Conservation (phyloP, 106 monocot species). For the Allium cepa region DNA sequence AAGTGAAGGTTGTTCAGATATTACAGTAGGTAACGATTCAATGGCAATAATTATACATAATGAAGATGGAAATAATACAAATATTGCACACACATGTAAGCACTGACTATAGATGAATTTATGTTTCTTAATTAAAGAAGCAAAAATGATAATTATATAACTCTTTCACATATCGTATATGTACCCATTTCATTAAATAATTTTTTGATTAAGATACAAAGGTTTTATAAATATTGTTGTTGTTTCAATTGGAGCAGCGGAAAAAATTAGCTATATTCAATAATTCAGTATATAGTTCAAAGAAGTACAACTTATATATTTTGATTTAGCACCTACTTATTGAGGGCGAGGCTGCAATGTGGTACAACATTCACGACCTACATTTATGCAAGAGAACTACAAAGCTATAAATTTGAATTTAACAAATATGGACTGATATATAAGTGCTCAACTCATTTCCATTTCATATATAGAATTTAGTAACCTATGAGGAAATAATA, state of each 20-base stretch:
- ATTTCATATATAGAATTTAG: too few relatives aligned
- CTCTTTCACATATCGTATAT: not conserved
- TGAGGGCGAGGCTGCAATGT: slow-evolving; percentile 34
- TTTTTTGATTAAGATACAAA: too few relatives aligned
- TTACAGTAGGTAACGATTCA: slow-evolving; percentile 48
- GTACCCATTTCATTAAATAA: too few relatives aligned
- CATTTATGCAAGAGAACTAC: slow-evolving; percentile 86
- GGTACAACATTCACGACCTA: slow-evolving; percentile 78
- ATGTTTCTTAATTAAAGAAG: too few relatives aligned
- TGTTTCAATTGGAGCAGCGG: too few relatives aligned
- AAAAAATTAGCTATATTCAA: too few relatives aligned
- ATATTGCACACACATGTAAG: slow-evolving; percentile 62
- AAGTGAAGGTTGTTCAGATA: slow-evolving; percentile 55
- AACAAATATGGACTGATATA: slow-evolving; percentile 74
- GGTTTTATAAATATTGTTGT: too few relatives aligned
- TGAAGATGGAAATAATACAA: slow-evolving; percentile 74
- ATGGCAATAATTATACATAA: slow-evolving; percentile 72
- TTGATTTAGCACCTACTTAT: slow-evolving; percentile 41
- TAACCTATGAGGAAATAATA: too few relatives aligned
- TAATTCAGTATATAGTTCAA: too few relatives aligned
- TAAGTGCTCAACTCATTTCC: too few relatives aligned
- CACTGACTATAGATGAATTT: not conserved
- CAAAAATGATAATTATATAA: too few relatives aligned
- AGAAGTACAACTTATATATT: not conserved
- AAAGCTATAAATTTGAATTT: slow-evolving; percentile 81